Evolutionary conservation across 768 basidiomycete genomes (phyloP), one percentile per base, ranked within the genome.

Genomic region (Lactarius akahatsu): DNA sequence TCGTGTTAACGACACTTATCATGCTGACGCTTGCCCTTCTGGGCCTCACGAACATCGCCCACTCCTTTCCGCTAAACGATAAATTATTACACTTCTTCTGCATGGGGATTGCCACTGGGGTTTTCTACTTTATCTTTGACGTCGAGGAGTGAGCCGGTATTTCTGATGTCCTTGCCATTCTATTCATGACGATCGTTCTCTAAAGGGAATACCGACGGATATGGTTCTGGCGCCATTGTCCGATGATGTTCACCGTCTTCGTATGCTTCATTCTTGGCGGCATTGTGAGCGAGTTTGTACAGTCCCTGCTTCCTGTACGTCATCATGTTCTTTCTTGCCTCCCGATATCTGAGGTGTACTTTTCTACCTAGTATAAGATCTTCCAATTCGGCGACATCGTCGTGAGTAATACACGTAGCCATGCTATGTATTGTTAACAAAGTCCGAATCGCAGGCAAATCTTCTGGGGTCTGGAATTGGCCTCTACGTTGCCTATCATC

Each of bases 111-210:
- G 90, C 91, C 1, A 94, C 91, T 0, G 86, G 78, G 3, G 84
- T 93, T 6, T 94, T 94, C 76, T 94, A 92, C 76, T 94, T 93
- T 72, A 91, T 94, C 57, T 82, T 92, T 40, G 92, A 94, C 71
- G 87, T 92, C 10, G 92, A 94, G 66, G 92, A 94, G 92, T 94
- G 71, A 74, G 90, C 78, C 23, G 26, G 8, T 61, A 30, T 43
- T 57, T 52, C 34, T 50, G 57, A 66, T 66, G 38, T 57, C 41
- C 47, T 57, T 47, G 45, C 41, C 26, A 26, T 8, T 32, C 38
- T n/a, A n/a, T 50, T 7, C 57, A 30, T 57, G 41, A 38, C 56
- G 30, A 57, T 59, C 41, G 30, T 40, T 28, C 60, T 58, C 18
- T 28, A 10, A 61, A 94, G 92, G 74, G 87, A 87, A 61, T 86